Base-by-base conservation (phyloP, 345 rosid species). In the Arabis alpina region DNA sequence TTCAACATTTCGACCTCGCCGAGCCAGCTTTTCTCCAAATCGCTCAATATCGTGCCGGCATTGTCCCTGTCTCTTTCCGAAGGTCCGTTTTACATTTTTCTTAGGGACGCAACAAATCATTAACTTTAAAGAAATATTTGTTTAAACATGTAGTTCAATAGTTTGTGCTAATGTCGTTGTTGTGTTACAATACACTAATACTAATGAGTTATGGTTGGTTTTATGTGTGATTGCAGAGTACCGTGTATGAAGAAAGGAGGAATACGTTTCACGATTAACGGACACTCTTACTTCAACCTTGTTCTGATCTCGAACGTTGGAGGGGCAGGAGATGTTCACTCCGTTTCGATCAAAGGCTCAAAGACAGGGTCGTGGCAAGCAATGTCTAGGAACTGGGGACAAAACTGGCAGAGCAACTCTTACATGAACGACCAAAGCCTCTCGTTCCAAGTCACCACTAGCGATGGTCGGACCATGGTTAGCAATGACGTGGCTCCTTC, bases 301-400 rank as follows among this genome's bases (percentile, higher is more conserved):
- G 97, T 93, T 6, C 68, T 93, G 72, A 62, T 91, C 68, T 75
- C 94, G 3, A 93, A 93, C 76, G 98, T 93, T 1, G 98, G 80
- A 0, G 97, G 93, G 0, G 94, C 98, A 0, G 98, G 98, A 52
- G 98, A 93, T 49, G 82, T 91, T 0, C 86, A 83, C 10, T 24
- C 94, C 0, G 98, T 83, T 3, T 91, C 98, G 8, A 89, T 93
- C 83, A 93, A 88, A 74, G 98, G 98, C n/a, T 85, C 96, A 0
- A 87, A 84, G 7, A 73, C 97, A 5, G 88, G 87, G 48, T 58
- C 77, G 1, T 93, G 98, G 98, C 97, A 88, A 73, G 12, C 91
- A 5, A 82, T 93, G 98, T 93, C 98, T 9, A 82, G 98, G 61
- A 93, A 93, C 44, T 93, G 98, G 98, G 98, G 98, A 10, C 98